Evolutionary conservation across 139 green algal genomes (phyloP), one percentile per base, ranked within the genome.

Genomic region (Picochlorum sp.): DNA sequence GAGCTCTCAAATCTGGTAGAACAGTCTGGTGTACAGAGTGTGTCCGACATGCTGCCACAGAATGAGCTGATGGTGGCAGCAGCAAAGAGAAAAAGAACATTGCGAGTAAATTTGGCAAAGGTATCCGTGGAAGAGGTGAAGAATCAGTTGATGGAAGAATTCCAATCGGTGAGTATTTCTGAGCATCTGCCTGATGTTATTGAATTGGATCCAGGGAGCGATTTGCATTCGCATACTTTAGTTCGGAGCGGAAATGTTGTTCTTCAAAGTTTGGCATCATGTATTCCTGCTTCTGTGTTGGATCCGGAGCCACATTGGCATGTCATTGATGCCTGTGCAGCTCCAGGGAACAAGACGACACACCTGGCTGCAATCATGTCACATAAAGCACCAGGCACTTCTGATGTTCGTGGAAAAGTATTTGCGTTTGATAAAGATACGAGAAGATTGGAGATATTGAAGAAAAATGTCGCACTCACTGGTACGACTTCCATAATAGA

Each of bases 271-370:
- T 82, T 84, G 59, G 82, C 91, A 11, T 92, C 79, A 47, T 97
- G 91, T 79, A 85, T 98, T 77, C 84, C 89, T 15, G 92, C 92
- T 0, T 77, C 81, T 51, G 88, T 85, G 14, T 73, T 98, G 52
- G 45, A 18, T n/a, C 90, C 94, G 9, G 13, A 79, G 45, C 54
- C 79, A 1, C 79, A 80, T 20, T 96, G 85, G 87, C 67, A 70
- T 15, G 78, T 97, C 14, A 38, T 98, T 56, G 92, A 98, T 77
- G 85, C 79, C 44, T 98, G 92, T 69, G 89, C 92, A 1, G 93
- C 93, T 4, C 93, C 93, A 1, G 93, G 93, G 51, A 98, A 98
- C 83, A 98, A 98, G 70, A 98, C 93, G 1, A 98, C 90, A 0
- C 93, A 98, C 63, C 50, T 97, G 24, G 92, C 64, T 65, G 66